Evolutionary conservation across 768 basidiomycete genomes (phyloP), one percentile per base, ranked within the genome.

Genomic region (Arthromyces matolae): DNA sequence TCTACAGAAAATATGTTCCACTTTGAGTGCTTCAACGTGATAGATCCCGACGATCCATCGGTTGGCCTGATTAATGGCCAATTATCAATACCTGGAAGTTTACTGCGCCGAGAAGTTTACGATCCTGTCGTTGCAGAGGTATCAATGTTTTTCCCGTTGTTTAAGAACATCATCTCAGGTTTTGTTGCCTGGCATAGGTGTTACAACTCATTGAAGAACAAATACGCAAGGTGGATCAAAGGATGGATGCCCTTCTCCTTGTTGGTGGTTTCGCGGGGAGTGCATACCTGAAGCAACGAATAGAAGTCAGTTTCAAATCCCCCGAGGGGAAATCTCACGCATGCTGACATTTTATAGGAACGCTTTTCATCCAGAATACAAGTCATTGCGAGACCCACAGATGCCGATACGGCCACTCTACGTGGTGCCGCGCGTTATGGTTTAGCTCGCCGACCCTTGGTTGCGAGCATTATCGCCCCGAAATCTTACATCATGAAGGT

Each of bases 371-470:
- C 74, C 31, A 76, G 76, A 37, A 86, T 93, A 38, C 76, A 68
- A 41, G 83, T 89, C 48, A 88, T 93, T 60, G 86, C 84, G 27
- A 80, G 92, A 42, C 91, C 92, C 22, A 74, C 83, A 29, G 91
- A 94, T 67, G 84, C 87, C 23, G 92, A 93, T 60, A 92, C 91
- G 12, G 92, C 92, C 2, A 93, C 91, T 1, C 69, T 86, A 47
- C 84, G 90, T 45, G 91, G 91, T 36, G 91, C 87, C n/a, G 91
- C 91, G 27, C 79, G 84, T 60, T 93, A 93, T 63, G 91, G 91
- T 19, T 73, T 93, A 20, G 85, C 89, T 16, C 78, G 82, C 42
- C 75, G 81, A 54, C 72, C 81, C 23, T 76, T 91, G 12, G 90
- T 93, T 8, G 89, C 89, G 16, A 87, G 82, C 36, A 78, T 93